Base-by-base conservation (phyloP, 495 filamentous ascomycete species). In the Parmelia sp. region DNA sequence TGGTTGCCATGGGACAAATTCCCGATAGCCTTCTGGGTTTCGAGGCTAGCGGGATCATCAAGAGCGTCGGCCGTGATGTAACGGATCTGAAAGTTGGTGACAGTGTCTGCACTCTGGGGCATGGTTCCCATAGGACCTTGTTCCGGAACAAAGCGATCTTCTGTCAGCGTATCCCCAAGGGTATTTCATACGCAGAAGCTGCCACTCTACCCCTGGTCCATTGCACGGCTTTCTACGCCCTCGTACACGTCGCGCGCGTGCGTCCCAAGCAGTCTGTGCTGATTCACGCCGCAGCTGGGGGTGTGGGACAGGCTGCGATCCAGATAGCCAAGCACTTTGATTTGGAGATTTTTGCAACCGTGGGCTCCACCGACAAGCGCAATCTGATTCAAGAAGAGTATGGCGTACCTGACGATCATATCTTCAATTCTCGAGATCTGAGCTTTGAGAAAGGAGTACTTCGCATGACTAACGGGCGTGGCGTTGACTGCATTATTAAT, bases 401-500 rank as follows among this genome's bases (percentile, higher is more conserved):
- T 53, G 69, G 67, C 1, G 78, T 86, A 31, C 69, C 73, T 0
- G 44, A 66, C 1, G 71, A 75, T 1, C 75, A 74, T 21, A 79
- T 85, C 8, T 82, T 86, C 70, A 77, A 77, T 37, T 82, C 75
- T 58, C 71, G 77, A 45, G 77, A 81, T 42, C 66, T 74, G 5
- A 72, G 70, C 4, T 86, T 85, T 59, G 70, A 71, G 0, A 71
- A 76, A 42, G 78, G 77, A 23, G 65, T 86, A 23, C 74, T 81
- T 57, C 68, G 76, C 29, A 71, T 74, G 47, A 88, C 84, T 0
- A 64, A 75, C 0, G 76, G 76, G 2, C 60, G 71, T 4, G 86
- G 86, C 0, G 83, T 87, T 4, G 83, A 88, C 58, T 70, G 82
- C 6, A 74, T 86, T 3, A 69, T 86, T 12, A 85, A 84, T 68